Conservation (phyloP, 371 early-diverging fungal genomes). For the Mortierella sp. region DNA sequence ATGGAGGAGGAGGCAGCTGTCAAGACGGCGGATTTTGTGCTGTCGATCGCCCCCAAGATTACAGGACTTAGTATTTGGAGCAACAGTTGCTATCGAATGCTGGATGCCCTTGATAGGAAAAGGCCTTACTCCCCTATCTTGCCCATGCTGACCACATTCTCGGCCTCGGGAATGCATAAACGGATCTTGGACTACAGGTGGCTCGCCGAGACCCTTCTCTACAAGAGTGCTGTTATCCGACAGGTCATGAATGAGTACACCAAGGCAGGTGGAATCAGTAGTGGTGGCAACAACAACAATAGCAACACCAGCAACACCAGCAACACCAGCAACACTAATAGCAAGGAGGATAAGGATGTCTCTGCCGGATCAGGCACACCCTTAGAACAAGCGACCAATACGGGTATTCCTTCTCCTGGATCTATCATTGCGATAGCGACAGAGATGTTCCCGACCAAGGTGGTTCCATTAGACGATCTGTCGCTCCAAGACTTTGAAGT, state of each 20-base stretch:
- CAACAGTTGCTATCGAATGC: background rate
- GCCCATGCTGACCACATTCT: constrained; percentile 9
- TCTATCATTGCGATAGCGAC: background rate
- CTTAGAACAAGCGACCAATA: background rate
- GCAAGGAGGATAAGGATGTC: background rate
- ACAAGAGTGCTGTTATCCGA: constrained; percentile 11
- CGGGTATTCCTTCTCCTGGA: background rate
- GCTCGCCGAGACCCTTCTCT: constrained; percentile 5
- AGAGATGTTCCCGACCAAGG: background rate
- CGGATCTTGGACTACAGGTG: constrained; percentile 3
- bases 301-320: background rate
- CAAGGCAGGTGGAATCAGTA: background rate
- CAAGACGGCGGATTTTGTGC: constrained; percentile 15
- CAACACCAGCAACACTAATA: background rate
- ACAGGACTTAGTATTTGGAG: constrained; percentile 15
- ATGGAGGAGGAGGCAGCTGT: constrained; percentile 2
- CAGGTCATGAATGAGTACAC: background rate
- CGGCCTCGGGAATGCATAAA: background rate
- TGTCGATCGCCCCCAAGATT: constrained; percentile 19
- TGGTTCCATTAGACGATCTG: constrained; percentile 7
- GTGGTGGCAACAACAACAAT: constrained; percentile 1
- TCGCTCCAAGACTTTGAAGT: constrained; percentile 11
- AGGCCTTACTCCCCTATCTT: constrained; percentile 3
- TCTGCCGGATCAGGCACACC: background rate
- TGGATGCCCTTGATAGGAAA: constrained; percentile 6